Conservation (phyloP, 202 grass and related monocot species). For the Zizania palustris region DNA sequence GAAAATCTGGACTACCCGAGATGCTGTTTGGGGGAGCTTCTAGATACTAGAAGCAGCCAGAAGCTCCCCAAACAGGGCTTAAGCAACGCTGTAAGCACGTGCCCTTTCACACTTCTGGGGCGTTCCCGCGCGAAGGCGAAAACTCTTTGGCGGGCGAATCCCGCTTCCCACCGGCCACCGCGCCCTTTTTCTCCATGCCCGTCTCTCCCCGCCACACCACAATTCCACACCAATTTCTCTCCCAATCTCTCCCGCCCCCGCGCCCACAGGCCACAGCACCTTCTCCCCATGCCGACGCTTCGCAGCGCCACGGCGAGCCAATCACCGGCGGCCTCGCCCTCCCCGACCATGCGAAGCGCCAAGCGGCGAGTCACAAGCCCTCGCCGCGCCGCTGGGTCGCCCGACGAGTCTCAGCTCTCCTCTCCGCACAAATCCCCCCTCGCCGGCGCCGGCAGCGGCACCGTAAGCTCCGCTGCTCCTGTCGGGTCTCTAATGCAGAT, state of each 20-base stretch:
- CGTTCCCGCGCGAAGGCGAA: constrained; percentile 59
- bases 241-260: background rate
- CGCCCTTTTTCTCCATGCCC: constrained; percentile 47
- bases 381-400: constrained; percentile 20
- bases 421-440: constrained; percentile 43
- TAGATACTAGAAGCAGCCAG: too few species aligned
- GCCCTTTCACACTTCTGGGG: constrained; percentile 19
- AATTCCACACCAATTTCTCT: constrained; percentile 23
- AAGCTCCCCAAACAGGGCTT: too few species aligned
- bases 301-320: constrained; percentile 46
- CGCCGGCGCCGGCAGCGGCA: background rate
- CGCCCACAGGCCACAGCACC: background rate
- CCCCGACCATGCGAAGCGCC: constrained; percentile 38
- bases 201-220: background rate
- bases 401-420: constrained; percentile 34
- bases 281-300: constrained; percentile 47
- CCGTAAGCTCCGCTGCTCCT: constrained; percentile 30
- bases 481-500: background rate
- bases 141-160: constrained; percentile 47
- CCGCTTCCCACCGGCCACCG: constrained; percentile 11
- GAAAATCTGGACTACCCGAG: too few species aligned
- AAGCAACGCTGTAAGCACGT: background rate
- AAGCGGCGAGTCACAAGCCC: constrained; percentile 46
- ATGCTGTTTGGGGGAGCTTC: too few species aligned
- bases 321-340: constrained; percentile 12